A percentile compares a stretch with the other conserved stretches of the same genome.
phyloP scores from a whole-genome alignment of 176 grass and related monocot species.

The Oryza nivara region DNA sequence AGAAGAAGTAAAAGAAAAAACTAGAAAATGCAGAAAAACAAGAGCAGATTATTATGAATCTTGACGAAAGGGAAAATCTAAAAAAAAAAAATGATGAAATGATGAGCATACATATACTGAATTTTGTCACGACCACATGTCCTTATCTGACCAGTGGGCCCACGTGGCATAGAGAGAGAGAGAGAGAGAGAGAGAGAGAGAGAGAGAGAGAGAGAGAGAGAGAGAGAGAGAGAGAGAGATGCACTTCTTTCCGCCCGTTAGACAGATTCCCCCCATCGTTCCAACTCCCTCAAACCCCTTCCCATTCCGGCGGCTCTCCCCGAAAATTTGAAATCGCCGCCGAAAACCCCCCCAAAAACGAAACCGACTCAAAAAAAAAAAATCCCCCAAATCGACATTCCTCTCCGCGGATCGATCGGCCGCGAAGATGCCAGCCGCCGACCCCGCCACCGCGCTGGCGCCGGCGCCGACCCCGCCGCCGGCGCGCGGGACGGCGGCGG shows the following conservation, averaged over 20 bases:
- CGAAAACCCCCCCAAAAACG: neutral
- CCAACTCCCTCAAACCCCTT: too few relatives aligned
- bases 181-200: too few relatives aligned
- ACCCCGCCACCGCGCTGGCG: neutral
- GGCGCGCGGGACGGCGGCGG: constrained; percentile 35
- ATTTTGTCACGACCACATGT: too few relatives aligned
- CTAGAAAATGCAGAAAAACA: too few relatives aligned
- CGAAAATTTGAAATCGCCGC: constrained; percentile 34
- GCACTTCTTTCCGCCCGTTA: neutral
- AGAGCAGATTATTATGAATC: too few relatives aligned
- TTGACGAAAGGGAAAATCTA: too few relatives aligned
- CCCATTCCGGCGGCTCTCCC: neutral
- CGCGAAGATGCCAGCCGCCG: constrained; percentile 31
- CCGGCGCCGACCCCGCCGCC: constrained; percentile 16
- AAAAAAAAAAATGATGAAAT: too few relatives aligned
- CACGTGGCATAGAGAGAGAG: neutral
- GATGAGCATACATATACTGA: too few relatives aligned
- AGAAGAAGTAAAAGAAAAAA: too few relatives aligned
- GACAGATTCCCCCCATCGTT: neutral
- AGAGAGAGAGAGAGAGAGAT: neutral
- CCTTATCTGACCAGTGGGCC: neutral
- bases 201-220: too few relatives aligned
- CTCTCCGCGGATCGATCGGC: neutral
- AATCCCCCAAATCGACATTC: neutral
- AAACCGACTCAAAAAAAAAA: neutral